Evolutionary conservation across 1,139 yeast genomes (phyloP).

Genomic region (Oligophagozyma castellii): DNA sequence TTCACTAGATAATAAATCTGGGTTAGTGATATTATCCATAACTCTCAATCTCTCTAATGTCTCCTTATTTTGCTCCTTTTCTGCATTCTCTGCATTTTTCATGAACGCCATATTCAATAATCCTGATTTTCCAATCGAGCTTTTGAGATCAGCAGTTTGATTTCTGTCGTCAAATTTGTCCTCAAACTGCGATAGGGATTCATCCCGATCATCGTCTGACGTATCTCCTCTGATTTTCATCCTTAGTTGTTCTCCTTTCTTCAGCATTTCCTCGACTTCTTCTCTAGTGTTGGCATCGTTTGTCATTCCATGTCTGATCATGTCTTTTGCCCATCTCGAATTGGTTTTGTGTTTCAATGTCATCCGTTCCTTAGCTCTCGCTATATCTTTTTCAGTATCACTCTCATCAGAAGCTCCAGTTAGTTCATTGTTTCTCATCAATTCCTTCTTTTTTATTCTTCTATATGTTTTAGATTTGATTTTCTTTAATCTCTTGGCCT

Average conservation of each 20-base stretch:
- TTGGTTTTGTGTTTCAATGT: conserved; percentile 77
- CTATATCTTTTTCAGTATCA: conserved; percentile 53
- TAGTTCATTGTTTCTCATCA: conserved; percentile 51
- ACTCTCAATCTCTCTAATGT: conserved; percentile 39
- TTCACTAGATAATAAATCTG: conserved; percentile 27
- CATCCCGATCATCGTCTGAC: conserved; percentile 31
- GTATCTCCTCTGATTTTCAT: conserved; percentile 60
- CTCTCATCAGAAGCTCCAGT: conserved; percentile 47
- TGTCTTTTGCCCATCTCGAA: conserved; percentile 79
- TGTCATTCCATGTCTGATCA: conserved; percentile 81
- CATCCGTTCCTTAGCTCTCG: conserved; percentile 88
- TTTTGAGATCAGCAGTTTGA: conserved; percentile 25
- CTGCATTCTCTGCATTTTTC: conserved; percentile 70
- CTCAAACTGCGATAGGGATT: conserved; percentile 37
- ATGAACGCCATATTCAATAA: conserved; percentile 88
- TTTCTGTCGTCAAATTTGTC: conserved; percentile 27
- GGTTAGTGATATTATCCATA: conserved; percentile 30
- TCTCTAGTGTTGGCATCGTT: conserved; percentile 74
- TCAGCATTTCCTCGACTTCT: conserved; percentile 87
- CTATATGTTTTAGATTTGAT: conserved; percentile 87
- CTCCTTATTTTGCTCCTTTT: conserved; percentile 40
- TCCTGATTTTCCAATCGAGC: conserved; percentile 59
- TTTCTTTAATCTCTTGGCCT: conserved; percentile 82
- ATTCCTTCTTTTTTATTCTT: conserved; percentile 75
- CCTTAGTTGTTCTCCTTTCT: conserved; percentile 70